A percentile compares a stretch with the other conserved stretches of the same genome.
Evolutionary conservation across 805 yeast species (phyloP).

Genomic region (Clavispora carvajalis): DNA sequence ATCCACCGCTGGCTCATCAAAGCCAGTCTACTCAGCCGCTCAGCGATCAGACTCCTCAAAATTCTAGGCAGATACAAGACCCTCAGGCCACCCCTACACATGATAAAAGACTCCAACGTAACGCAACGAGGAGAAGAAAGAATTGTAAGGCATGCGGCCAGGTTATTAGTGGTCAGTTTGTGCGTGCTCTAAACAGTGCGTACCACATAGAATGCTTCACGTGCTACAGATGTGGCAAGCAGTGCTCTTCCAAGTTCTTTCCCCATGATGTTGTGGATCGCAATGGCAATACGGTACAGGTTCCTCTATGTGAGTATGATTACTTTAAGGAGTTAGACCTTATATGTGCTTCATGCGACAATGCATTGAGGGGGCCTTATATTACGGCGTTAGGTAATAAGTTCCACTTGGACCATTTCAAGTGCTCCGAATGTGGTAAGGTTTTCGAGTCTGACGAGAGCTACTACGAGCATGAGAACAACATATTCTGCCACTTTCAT

Average conservation of each 20-base stretch:
- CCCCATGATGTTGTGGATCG: slow-evolving; percentile 52
- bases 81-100: background rate
- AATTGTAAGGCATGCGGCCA: slow-evolving; percentile 32
- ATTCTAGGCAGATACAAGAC: background rate
- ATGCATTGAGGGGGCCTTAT: slow-evolving; percentile 85
- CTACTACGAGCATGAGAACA: slow-evolving; percentile 80
- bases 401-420: slow-evolving; percentile 93
- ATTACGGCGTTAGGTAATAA: slow-evolving; percentile 89
- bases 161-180: slow-evolving; percentile 60
- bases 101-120: background rate
- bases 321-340: slow-evolving; percentile 81
- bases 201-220: slow-evolving; percentile 86
- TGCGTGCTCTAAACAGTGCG: slow-evolving; percentile 73
- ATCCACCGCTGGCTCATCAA: background rate
- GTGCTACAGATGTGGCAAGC: slow-evolving; percentile 77
- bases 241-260: slow-evolving; percentile 83
- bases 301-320: slow-evolving; percentile 83
- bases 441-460: slow-evolving; percentile 89
- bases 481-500: slow-evolving; percentile 87
- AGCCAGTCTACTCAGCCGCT: background rate
- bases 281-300: slow-evolving; percentile 20
- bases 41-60: slow-evolving; percentile 5
- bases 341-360: slow-evolving; percentile 81
- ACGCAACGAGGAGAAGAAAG: slow-evolving; percentile 19
- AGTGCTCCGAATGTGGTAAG: slow-evolving; percentile 79